Evolutionary conservation across 441 rosid genomes (phyloP), one percentile per base, ranked within the genome.

Genomic region (Metrosideros polymorpha): DNA sequence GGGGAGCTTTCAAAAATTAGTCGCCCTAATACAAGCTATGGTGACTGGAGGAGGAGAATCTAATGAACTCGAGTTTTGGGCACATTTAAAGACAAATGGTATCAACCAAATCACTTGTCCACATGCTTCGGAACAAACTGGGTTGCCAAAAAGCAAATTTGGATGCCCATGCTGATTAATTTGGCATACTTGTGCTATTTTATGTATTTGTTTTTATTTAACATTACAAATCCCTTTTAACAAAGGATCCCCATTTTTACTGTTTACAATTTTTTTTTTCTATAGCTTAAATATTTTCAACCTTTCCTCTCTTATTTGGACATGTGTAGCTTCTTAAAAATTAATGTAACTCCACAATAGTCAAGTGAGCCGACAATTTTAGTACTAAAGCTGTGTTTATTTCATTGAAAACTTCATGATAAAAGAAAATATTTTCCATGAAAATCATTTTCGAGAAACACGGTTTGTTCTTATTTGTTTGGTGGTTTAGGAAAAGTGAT

Each of bases 71-170:
- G 3, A 55, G 59, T 55, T 55, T 55, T 55, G 59, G 59, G 29
- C 59, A 55, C 14, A 5, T 55, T 0, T 55, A 55, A 55, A 55
- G 59, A 25, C 59, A 25, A 55, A 55, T 25, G 29, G 59, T 55
- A 55, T 55, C 59, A n/a, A 25, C 59, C 30, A 56, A 55, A 25
- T 55, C 59, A 55, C 1, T 25, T 55, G 7, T 25, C 1, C 14
- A 25, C 6, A 10, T 4, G 7, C 0, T 55, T 0, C 0, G 6
- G 0, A 55, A 12, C 14, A 10, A 56, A 56, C 12, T 56, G 32
- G 32, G 7, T 56, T 27, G 15, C 32, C 7, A 2, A 6, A 1
- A 27, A 56, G 13, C 2, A 57, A 57, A 57, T 27, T n/a, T 57
- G 63, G 32, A n/a, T 57, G 35, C 1, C 66, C 2, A 1, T 3